phyloP scores from a whole-genome alignment of 2,329 filamentous ascomycete genomes.

The Aspergillus sp. region DNA sequence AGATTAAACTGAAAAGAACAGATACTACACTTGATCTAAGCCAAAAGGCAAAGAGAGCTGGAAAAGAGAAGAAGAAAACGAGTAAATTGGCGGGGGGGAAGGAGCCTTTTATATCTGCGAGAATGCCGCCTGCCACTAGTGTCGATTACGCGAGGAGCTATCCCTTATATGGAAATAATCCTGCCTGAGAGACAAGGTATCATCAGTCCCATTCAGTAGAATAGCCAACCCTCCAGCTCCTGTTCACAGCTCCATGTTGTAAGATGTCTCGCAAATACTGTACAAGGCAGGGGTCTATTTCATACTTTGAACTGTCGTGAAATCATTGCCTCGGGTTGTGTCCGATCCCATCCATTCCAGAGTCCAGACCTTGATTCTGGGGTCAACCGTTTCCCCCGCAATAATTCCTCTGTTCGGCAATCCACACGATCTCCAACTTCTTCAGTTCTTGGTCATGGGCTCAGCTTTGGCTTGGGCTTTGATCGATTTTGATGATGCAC shows the following conservation, averaged over 20 bases:
- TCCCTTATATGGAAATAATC: not conserved
- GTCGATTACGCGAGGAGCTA: constrained; percentile 10
- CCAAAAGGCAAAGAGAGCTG: constrained; percentile 58
- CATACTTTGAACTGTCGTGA: not conserved
- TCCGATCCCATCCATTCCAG: not conserved
- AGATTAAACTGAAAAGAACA: constrained; percentile 98
- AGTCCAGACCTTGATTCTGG: not conserved
- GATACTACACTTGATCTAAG: constrained; percentile 96
- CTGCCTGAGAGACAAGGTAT: not conserved
- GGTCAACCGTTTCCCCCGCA: not conserved
- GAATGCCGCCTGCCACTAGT: constrained; percentile 1
- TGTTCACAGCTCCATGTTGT: no score
- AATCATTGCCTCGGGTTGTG: not conserved
- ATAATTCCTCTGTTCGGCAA: not conserved
- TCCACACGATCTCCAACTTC: not conserved
- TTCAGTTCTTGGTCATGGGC: not conserved
- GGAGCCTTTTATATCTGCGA: constrained; percentile 6
- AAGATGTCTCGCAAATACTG: no score
- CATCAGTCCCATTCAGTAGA: no score
- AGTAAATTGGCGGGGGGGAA: constrained; percentile 40
- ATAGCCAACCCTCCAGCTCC: not conserved
- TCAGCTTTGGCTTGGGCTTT: not conserved
- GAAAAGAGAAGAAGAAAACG: constrained; percentile 52
- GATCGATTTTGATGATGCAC: not conserved
- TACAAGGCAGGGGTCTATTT: no score